Evolutionary conservation across 768 basidiomycete genomes (phyloP), one percentile per base, ranked within the genome.

Genomic region (Tremella fuciformis): DNA sequence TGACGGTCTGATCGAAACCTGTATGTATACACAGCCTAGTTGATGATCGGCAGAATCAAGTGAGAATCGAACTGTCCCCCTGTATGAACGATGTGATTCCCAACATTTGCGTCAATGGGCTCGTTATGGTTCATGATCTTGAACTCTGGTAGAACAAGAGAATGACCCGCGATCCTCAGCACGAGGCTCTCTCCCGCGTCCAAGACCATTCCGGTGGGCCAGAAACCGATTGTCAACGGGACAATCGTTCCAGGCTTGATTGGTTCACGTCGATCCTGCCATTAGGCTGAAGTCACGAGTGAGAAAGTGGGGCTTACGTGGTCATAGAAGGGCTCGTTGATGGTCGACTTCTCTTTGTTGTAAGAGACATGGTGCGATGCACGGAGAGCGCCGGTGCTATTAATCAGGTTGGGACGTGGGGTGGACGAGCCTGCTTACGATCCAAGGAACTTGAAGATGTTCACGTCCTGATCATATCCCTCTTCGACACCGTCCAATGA

Each of bases 241-340:
- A 46, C 44, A 24, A 46, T 46, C 44, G 44, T 46, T 19, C 44
- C 44, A 8, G 44, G 44, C 44, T 19, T 18, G 44, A 46, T 46
- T 8, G 44, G 44, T 46, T 46, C 44, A 18, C 44, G 18, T 24
- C 18, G 22, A 24, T 46, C 44, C 18, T 46, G 44, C 44, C 8
- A 34, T 34, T 11, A 34, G 29, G 6, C 11, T 34, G 4, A n/a
- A n/a, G 29, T 34, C 29, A 34, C 29, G 11, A 4, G 4, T 11
- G 29, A 34, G 29, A 11, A 34, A 11, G 6, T 34, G 11, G 4
- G 4, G 4, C 29, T 34, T 11, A 34, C 29, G 11, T 34, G 29
- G 29, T 34, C 18, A 46, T 46, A 50, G 49, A 50, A 18, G 11
- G 16, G 22, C 16, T 50, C 49, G 16, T 24, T 50, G 49, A 24